Percentiles rank a stretch among this genome's conserved stretches.
Conservation (phyloP, 805 yeast species). For the Barnettozyma salicaria region DNA sequence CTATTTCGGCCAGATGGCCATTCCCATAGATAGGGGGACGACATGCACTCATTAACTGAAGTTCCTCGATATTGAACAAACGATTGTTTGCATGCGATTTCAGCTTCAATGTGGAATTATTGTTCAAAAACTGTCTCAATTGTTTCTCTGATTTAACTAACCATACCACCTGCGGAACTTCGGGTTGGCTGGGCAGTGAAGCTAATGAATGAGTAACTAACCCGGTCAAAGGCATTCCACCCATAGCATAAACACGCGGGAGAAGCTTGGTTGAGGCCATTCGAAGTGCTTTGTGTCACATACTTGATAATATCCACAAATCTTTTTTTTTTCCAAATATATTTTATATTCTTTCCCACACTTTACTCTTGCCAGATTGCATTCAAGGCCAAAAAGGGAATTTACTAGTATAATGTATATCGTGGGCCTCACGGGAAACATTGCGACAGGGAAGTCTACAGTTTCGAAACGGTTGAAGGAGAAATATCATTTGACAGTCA, state of each 20-base stretch:
- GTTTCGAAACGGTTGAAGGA: conserved; percentile 58
- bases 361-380: not conserved
- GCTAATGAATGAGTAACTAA: conserved; percentile 37
- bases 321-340: not conserved
- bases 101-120: conserved; percentile 34
- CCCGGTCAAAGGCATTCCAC: conserved; percentile 39
- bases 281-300: not conserved
- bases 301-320: not conserved
- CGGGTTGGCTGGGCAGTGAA: conserved; percentile 31
- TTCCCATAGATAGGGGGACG: conserved; percentile 22
- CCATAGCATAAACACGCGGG: conserved; percentile 38
- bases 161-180: conserved; percentile 34
- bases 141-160: conserved; percentile 39
- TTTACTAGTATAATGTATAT: conserved; percentile 55
- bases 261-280: not conserved
- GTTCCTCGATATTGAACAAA: conserved; percentile 6
- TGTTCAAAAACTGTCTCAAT: conserved; percentile 34
- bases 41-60: conserved; percentile 21
- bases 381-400: no score
- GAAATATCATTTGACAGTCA: conserved; percentile 47
- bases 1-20: conserved; percentile 18
- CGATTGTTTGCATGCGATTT: conserved; percentile 11
- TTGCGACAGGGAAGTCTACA: conserved; percentile 94
- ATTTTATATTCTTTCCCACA: not conserved
- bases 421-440: conserved; percentile 96